Evolutionary conservation across 2,329 filamentous ascomycete species (phyloP), one percentile per base, ranked within the genome.

Genomic region (Hypoxylon sp.): DNA sequence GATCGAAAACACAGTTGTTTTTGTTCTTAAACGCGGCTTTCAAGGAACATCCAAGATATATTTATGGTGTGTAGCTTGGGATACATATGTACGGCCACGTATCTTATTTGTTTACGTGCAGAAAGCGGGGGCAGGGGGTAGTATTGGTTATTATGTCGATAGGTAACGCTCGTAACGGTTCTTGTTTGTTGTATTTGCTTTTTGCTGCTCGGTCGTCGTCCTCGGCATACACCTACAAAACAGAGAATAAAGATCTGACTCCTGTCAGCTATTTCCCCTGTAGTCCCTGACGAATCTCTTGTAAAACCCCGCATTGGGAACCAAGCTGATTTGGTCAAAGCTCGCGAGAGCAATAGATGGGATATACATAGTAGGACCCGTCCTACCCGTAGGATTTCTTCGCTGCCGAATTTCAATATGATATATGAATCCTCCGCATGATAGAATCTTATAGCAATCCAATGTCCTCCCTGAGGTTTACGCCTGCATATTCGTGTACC

Each of bases 71-170:
- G 44, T 55, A 34, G 22, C 39, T 51, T 51, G 32, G 54, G 17
- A 28, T 54, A 59, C 50, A 28, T 54, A 59, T 53, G 64, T 64
- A 64, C 51, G 57, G 55, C 61, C 55, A 67, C 53, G 60, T 67
- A 67, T 52, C 46, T 48, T 34, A 22, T 46, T 41, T 39, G 46
- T 60, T 20, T 47, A 32, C 50, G 64, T 60, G 57, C 57, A 60
- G 50, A 54, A 52, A 52, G 64, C 56, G 28, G 41, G 34, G 56
- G 51, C 43, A 59, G 22, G 43, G 44, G 61, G 57, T 64, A 34
- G 60, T 58, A 67, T 59, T 37, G 44, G 10, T 11, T 24, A 41
- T 3, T 10, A 17, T 47, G 22, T 58, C 52, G 47, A 22, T 48
- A 56, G 52, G 53, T 56, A 19, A 56, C 41, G 30, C 39, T 43